These are phyloP conservation scores for Nothophoma quercina DNA, from an alignment of 2,329 filamentous ascomycete genomes.

Conservation along the genomic window DNA sequence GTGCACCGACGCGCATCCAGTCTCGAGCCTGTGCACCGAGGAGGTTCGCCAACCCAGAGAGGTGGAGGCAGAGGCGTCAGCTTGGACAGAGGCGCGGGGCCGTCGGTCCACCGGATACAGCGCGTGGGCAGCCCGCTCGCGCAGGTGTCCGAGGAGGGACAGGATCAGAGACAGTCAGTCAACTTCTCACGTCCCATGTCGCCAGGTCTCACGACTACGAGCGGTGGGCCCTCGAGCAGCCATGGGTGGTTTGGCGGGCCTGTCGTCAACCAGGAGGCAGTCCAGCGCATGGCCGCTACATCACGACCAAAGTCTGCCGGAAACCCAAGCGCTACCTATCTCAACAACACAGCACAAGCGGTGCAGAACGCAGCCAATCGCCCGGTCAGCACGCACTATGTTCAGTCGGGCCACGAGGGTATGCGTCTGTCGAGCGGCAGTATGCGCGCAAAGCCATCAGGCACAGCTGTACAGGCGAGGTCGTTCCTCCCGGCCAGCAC, in stretches of 20 bases:
- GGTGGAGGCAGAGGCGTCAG: conserved; percentile 50
- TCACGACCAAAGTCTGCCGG: conserved; percentile 39
- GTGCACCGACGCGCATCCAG: conserved; percentile 55
- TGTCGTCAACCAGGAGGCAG: conserved; percentile 40
- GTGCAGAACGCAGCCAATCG: conserved; percentile 47
- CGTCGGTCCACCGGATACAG: conserved; percentile 33
- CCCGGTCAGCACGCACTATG: conserved; percentile 53
- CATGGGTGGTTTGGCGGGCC: conserved; percentile 52
- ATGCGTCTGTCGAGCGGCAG: conserved; percentile 59
- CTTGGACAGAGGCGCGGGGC: conserved; percentile 47
- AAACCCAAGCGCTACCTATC: conserved; percentile 27
- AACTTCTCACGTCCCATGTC: conserved; percentile 65
- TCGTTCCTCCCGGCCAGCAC: conserved; percentile 22
- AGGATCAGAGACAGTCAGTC: conserved; percentile 53
- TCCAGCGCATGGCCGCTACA: conserved; percentile 38
- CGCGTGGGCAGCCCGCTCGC: conserved; percentile 46
- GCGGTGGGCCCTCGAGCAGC: conserved; percentile 23
- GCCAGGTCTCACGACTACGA: conserved; percentile 35
- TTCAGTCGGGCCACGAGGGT: conserved; percentile 47
- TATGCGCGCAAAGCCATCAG: conserved; percentile 59
- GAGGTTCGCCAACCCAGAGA: conserved; percentile 53
- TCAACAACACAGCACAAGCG: conserved; percentile 38
- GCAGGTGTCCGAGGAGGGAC: conserved; percentile 54
- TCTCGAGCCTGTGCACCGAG: conserved; percentile 58
- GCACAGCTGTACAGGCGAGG: conserved; percentile 53